Evolutionary conservation across 306 rosid genomes (phyloP).

Genomic region (Acacia crassicarpa): DNA sequence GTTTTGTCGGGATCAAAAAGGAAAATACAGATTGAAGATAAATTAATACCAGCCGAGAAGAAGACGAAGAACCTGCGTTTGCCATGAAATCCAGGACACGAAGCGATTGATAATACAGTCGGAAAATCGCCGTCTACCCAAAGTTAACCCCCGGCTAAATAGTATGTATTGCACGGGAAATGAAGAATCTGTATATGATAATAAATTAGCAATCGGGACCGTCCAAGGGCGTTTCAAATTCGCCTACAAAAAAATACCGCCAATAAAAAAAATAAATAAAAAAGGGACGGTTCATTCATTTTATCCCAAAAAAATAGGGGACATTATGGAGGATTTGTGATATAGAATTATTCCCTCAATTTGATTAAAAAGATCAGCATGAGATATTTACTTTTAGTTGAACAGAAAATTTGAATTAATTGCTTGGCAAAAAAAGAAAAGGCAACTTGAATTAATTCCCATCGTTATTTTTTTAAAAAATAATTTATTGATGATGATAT

Average conservation of each 20-base stretch:
- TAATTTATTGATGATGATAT: background rate
- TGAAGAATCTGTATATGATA: background rate
- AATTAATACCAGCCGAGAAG: constrained; percentile 30
- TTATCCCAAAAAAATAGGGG: too few species aligned
- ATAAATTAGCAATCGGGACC: background rate
- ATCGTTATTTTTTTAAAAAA: background rate
- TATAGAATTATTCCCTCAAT: too few species aligned
- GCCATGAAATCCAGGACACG: background rate
- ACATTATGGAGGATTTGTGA: background rate
- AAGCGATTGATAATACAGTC: background rate
- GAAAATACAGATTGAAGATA: background rate
- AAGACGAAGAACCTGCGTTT: constrained; percentile 26
- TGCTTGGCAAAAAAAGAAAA: too few species aligned
- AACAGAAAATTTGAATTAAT: too few species aligned
- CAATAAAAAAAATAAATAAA: background rate
- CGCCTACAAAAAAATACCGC: background rate
- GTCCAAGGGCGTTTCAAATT: background rate
- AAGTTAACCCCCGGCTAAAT: background rate
- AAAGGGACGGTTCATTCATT: too few species aligned
- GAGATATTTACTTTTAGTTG: background rate
- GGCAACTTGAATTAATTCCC: background rate
- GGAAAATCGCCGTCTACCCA: background rate
- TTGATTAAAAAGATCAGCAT: background rate
- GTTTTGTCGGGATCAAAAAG: background rate
- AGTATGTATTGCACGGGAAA: background rate